Conservation (phyloP, 176 grass and related monocot species). For the Phoenix dactylifera region DNA sequence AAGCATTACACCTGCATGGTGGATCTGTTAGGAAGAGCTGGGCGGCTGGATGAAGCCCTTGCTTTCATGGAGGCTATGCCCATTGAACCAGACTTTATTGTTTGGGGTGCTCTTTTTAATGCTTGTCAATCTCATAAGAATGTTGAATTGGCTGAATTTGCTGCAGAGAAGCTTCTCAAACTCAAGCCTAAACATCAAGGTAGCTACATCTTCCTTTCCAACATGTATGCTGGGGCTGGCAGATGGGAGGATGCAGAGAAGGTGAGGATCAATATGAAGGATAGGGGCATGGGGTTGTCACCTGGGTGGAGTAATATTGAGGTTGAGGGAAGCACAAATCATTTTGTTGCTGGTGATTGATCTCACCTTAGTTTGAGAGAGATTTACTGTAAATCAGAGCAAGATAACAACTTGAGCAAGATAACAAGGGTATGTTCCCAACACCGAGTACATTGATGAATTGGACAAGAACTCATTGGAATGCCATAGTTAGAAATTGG, state of each 20-base stretch:
- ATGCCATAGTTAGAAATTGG: constrained; percentile 34
- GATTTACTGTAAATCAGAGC: constrained; percentile 22
- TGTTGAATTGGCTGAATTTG: constrained; percentile 15
- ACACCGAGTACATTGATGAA: constrained; percentile 32
- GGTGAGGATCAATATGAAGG: constrained; percentile 26
- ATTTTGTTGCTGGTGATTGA: constrained; percentile 32
- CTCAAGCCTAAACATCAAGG: constrained; percentile 26
- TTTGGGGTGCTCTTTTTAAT: constrained; percentile 33
- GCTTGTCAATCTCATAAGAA: constrained; percentile 33
- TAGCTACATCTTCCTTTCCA: constrained; percentile 30
- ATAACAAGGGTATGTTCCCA: constrained; percentile 27
- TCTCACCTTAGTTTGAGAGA: constrained; percentile 20
- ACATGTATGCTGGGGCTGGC: constrained; percentile 22
- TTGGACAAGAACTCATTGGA: constrained; percentile 31
- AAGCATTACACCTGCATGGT: constrained; percentile 42
- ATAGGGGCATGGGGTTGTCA: constrained; percentile 9
- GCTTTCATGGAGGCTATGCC: constrained; percentile 16
- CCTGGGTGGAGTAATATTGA: constrained; percentile 32
- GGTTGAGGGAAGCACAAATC: constrained; percentile 8
- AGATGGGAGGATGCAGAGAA: constrained; percentile 32
- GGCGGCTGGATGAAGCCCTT: constrained; percentile 21
- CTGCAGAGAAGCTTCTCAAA: constrained; percentile 33
- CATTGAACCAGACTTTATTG: constrained; percentile 16
- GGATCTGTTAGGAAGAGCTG: constrained; percentile 29
- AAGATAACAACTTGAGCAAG: constrained; percentile 19